phyloP scores from a whole-genome alignment of 2,329 filamentous ascomycete species.

The Ophiostoma himal-ulmi region DNA sequence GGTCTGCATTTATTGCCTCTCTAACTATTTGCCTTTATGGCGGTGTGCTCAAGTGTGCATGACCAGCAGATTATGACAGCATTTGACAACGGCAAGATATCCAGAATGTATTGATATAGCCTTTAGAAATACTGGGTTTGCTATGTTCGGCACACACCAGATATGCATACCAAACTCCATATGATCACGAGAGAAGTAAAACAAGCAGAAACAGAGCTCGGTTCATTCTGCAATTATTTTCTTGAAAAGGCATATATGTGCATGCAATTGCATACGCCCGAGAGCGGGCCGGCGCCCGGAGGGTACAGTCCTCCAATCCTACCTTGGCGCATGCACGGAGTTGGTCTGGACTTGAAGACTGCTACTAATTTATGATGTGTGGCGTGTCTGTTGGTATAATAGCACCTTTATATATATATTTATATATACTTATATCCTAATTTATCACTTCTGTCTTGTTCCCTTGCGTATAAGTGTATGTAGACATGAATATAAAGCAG shows the following conservation, averaged over 20 bases:
- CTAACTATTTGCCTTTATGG: neutral
- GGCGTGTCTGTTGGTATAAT: neutral
- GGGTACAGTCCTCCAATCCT: neutral
- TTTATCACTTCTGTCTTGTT: no score
- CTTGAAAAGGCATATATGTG: neutral
- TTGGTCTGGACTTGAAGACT: neutral
- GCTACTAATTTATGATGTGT: neutral
- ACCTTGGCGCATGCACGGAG: neutral
- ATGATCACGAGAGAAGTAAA: neutral
- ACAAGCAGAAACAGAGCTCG: neutral
- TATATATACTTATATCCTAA: neutral
- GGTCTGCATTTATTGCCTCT: neutral
- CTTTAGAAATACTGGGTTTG: neutral
- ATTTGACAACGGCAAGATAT: neutral
- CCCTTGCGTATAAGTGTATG: neutral
- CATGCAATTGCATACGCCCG: neutral
- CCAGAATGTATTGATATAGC: neutral
- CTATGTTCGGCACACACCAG: neutral
- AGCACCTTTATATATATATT: neutral
- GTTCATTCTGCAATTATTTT: neutral
- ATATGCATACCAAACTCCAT: no score
- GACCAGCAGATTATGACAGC: neutral
- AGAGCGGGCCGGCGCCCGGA: neutral
- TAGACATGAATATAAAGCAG: neutral
- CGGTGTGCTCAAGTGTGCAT: neutral